Base-by-base conservation (phyloP, 1,139 yeast genomes). In the Blastobotrys serpentis region DNA sequence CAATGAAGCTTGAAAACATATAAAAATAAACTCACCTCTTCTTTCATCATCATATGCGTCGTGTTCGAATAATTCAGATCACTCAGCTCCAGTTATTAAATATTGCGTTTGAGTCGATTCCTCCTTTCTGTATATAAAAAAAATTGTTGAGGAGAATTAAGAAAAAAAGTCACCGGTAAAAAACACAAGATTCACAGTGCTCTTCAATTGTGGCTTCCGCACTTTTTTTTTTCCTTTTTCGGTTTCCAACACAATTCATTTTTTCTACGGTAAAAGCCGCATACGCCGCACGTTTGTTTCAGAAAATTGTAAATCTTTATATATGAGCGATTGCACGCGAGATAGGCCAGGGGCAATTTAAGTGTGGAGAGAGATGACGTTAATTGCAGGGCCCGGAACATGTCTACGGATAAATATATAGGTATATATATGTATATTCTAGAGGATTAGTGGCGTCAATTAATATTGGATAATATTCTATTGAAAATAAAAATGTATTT, bases 161-260 rank as follows among this genome's bases (percentile, higher is more conserved):
- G 30, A 42, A 30, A 42, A 18, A 42, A 42, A 42, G 30, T 19
- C 23, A 42, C 17, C n/a, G 19, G 17, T n/a, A 19, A 25, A 40
- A 41, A 23, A 41, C 43, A 23, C 29, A 39, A 26, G 4, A 23
- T 29, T 29, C 5, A 29, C 4, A 29, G 32, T 29, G 14, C 32
- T 7, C 14, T 11, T 29, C 32, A 29, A 29, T 29, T 29, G 32
- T 29, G 32, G 32, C 32, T 29, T 29, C 13, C 32, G 4, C 32
- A 23, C 26, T 4, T 11, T 10, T 29, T 11, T 29, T 29, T 29
- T 29, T 29, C 32, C 32, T 11, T 11, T 29, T 29, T 29, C 13
- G 32, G 32, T 29, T 4, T 29, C n/a, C n/a, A 4, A 10, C 32
- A 7, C 5, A 29, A 29, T 29, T 29, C 32, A 29, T 11, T 29